Evolutionary conservation across 2,329 filamentous ascomycete species (phyloP).

Genomic region (Microcyclospora pomicola): DNA sequence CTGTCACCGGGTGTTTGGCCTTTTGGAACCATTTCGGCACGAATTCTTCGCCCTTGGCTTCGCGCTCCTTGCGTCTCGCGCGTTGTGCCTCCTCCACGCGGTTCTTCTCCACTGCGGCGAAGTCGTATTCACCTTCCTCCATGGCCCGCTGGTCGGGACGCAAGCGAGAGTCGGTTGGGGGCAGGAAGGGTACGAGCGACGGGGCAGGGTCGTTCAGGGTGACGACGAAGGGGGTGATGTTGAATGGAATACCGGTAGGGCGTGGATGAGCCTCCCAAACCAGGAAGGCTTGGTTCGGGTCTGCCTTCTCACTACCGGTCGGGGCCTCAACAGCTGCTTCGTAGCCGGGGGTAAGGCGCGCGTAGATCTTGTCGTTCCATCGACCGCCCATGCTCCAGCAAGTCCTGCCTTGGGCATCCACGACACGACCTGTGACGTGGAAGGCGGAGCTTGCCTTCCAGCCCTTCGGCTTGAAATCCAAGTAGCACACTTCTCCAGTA

Average conservation of each 20-base stretch:
- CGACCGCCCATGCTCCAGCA: constrained; percentile 82
- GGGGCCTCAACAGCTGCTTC: constrained; percentile 53
- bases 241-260: constrained; percentile 81
- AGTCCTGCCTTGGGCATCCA: constrained; percentile 65
- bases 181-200: constrained; percentile 59
- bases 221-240: constrained; percentile 88
- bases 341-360: constrained; percentile 79
- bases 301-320: constrained; percentile 20
- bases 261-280: constrained; percentile 83
- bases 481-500: constrained; percentile 73
- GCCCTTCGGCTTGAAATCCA: constrained; percentile 90
- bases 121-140: constrained; percentile 95
- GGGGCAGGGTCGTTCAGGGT: constrained; percentile 88
- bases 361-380: constrained; percentile 97
- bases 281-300: constrained; percentile 57
- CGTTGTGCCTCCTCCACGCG: constrained; percentile 86
- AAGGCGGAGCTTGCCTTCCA: constrained; percentile 93
- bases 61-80: constrained; percentile 55
- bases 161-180: constrained; percentile 86
- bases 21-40: constrained; percentile 73
- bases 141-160: constrained; percentile 92
- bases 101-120: constrained; percentile 87
- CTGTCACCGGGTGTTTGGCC: constrained; percentile 59
- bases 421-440: constrained; percentile 72
- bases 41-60: constrained; percentile 70